These are phyloP conservation scores for Crithidia acanthocephali DNA, from an alignment of 208 protist genomes.

Conservation along the genomic window DNA sequence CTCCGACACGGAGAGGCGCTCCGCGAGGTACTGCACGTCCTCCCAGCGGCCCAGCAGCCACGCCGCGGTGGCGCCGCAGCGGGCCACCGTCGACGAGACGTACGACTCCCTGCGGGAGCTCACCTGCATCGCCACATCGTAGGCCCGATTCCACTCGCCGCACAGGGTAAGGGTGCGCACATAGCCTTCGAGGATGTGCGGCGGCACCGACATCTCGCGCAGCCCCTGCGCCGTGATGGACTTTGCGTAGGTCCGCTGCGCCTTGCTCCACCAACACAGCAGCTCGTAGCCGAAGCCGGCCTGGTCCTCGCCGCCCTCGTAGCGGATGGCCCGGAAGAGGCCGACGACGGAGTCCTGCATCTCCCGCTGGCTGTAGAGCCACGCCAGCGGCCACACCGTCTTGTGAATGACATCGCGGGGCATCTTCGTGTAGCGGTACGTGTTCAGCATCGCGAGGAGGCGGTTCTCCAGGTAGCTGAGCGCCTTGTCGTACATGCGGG, in stretches of 20 bases:
- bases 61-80: constrained; percentile 82
- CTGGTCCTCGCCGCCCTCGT: constrained; percentile 74
- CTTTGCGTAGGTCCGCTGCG: constrained; percentile 77
- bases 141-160: constrained; percentile 81
- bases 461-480: constrained; percentile 89
- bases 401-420: constrained; percentile 78
- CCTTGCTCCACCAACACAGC: constrained; percentile 86
- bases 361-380: constrained; percentile 90
- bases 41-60: constrained; percentile 88
- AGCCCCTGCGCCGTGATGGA: constrained; percentile 47
- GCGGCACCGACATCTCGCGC: constrained; percentile 39
- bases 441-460: constrained; percentile 60
- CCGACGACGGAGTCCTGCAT: constrained; percentile 93
- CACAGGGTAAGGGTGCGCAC: constrained; percentile 89
- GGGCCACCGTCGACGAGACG: constrained; percentile 68
- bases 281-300: constrained; percentile 88
- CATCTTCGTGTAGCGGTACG: constrained; percentile 73
- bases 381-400: constrained; percentile 84
- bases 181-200: constrained; percentile 70
- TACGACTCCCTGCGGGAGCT: constrained; percentile 32
- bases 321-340: constrained; percentile 83
- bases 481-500: constrained; percentile 91
- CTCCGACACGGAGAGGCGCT: constrained; percentile 73
- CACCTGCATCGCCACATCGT: constrained; percentile 60
- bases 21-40: constrained; percentile 73